Conservation (phyloP, 352 stramenopile species). For the Phytophthora fragariaefolia region DNA sequence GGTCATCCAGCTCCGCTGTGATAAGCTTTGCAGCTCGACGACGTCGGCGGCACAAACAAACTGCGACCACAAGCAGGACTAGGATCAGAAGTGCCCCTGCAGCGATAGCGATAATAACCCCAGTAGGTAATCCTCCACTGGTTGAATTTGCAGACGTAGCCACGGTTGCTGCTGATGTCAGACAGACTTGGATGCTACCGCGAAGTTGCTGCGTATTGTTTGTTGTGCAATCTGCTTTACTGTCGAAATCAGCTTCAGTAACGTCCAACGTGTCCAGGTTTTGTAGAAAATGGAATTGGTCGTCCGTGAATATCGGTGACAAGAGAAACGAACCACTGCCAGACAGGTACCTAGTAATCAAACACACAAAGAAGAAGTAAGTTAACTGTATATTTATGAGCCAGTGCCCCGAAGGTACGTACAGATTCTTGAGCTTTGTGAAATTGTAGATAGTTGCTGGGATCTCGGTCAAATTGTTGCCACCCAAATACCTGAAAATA, state of each 20-base stretch:
- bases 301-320: constrained; percentile 37
- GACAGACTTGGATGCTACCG: constrained; percentile 39
- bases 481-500: constrained; percentile 23
- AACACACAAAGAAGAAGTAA: no score
- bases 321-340: constrained; percentile 11
- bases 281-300: constrained; percentile 51
- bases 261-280: constrained; percentile 43
- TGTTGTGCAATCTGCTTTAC: constrained; percentile 36
- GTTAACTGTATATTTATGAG: no score
- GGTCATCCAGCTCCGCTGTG: constrained; percentile 43
- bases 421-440: constrained; percentile 31
- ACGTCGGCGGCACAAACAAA: constrained; percentile 32
- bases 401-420: constrained; percentile 9
- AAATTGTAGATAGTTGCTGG: constrained; percentile 25
- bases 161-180: constrained; percentile 17
- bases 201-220: constrained; percentile 37
- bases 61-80: constrained; percentile 9
- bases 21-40: constrained; percentile 23
- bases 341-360: constrained; percentile 15
- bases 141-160: constrained; percentile 8
- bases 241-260: constrained; percentile 25
- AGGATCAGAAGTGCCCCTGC: constrained; percentile 12
- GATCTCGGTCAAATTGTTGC: constrained; percentile 33
- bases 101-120: constrained; percentile 20
- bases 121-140: constrained; percentile 2